A percentile compares a stretch with the other conserved stretches of the same genome.
These are phyloP conservation scores for Rhytidhysteron rufulum DNA, from an alignment of 2,329 filamentous ascomycete species.

Conservation along the genomic window DNA sequence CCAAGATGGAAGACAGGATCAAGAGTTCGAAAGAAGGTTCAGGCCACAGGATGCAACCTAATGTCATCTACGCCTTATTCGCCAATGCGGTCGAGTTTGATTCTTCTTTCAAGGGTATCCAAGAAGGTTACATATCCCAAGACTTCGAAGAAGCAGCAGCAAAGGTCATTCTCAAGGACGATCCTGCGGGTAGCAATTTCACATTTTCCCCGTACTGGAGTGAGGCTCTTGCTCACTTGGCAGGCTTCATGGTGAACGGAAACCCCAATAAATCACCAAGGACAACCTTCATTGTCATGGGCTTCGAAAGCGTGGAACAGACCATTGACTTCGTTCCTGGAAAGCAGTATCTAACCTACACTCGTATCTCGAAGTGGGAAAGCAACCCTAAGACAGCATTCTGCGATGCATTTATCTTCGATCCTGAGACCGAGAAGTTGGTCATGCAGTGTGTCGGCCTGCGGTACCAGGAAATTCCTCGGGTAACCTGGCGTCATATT, in stretches of 20 bases:
- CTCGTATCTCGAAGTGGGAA: not conserved
- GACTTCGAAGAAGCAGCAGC: slow-evolving; percentile 10
- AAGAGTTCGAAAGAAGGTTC: not conserved
- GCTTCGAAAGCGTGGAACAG: not conserved
- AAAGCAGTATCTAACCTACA: not conserved
- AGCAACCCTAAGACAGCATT: not conserved
- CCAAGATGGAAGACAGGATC: no score
- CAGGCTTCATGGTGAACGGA: no score
- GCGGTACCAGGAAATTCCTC: not conserved
- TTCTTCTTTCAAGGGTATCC: slow-evolving; percentile 10
- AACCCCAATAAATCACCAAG: no score
- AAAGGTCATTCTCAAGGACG: slow-evolving; percentile 1
- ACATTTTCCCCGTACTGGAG: no score
- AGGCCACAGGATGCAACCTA: slow-evolving; percentile 2
- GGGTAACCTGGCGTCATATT: not conserved
- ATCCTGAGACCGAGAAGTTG: not conserved
- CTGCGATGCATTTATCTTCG: not conserved
- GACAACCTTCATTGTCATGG: not conserved
- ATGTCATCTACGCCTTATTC: slow-evolving; percentile 20
- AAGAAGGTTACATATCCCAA: slow-evolving; percentile 12
- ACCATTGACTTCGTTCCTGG: not conserved
- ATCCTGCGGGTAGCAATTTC: slow-evolving; percentile 5
- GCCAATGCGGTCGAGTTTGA: slow-evolving; percentile 14
- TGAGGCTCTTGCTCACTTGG: no score
- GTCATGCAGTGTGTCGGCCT: not conserved